Base-by-base conservation (phyloP, 257 asterid genomes). In the Salvia rosmarinus region DNA sequence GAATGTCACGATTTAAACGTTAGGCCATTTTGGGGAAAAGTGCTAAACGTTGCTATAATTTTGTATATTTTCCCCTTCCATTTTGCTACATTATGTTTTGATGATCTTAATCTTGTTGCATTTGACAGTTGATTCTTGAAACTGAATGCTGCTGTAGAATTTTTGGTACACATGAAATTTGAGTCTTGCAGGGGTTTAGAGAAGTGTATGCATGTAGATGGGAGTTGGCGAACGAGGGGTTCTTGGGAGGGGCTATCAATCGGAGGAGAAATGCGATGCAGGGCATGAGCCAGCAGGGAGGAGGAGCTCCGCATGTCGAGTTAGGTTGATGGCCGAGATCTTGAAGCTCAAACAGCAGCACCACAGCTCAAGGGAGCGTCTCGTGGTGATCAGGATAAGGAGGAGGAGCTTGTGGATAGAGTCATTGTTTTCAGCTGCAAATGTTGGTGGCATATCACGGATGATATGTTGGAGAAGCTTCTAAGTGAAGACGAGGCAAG, bases 171-270 rank as follows among this genome's bases (percentile, higher is more conserved):
- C 61, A 72, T 78, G 51, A 52, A 56, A 43, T 77, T 55, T 37
- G 35, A 17, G 21, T 70, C 23, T 77, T 81, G 90, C 91, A 98
- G 99, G 99, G n/a, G 23, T 95, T 95, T 32, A 75, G 87, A 58
- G 91, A 95, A 75, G 96, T 91, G 61, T 95, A 91, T 77, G 86
- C 96, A 0, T 97, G 89, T 40, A 79, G 89, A 80, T 95, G 98
- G 98, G 97, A 95, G 67, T 95, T 95, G 39, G 99, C 99, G 0
- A 95, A 89, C 58, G 96, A 87, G 80, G 96, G 96, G 8, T 95
- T 91, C 59, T 73, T 95, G 43, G 87, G 91, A 12, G 99, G n/a
- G 82, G 88, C 84, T 1, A 91, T 95, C 70, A 90, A 81, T 70
- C 76, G 99, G 76, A 86, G 93, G 77, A 78, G 96, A 54, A 95